A percentile compares a stretch with the other conserved stretches of the same genome.
Conservation (phyloP, 1,284 basidiomycete species). For the Golubevia sp. region DNA sequence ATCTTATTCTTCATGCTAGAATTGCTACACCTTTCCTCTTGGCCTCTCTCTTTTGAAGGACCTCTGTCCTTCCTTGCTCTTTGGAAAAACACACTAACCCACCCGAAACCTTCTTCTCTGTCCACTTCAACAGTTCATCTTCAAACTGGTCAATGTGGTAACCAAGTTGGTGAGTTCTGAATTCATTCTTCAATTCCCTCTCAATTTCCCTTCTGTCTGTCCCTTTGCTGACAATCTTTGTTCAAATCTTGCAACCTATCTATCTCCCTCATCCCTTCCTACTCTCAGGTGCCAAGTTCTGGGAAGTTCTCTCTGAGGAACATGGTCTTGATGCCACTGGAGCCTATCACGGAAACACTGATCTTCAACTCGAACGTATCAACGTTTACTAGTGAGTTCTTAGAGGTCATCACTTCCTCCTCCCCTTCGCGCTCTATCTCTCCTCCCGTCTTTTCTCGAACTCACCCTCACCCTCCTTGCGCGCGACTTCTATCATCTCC, state of each 20-base stretch:
- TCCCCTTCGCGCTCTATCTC: background rate
- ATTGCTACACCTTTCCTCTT: too few species aligned
- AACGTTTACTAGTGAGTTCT: constrained; percentile 52
- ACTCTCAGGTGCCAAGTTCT: constrained; percentile 87
- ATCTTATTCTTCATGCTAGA: too few species aligned
- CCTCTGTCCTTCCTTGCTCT: too few species aligned
- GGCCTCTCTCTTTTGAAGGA: too few species aligned
- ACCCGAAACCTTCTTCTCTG: too few species aligned
- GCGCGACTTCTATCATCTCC: constrained; percentile 7
- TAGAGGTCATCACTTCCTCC: background rate
- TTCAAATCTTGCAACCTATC: constrained; percentile 4
- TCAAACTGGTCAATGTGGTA: constrained; percentile 56
- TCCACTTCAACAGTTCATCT: too few species aligned
- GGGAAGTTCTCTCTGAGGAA: constrained; percentile 95
- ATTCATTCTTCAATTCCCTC: too few species aligned
- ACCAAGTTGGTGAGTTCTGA: constrained; percentile 50
- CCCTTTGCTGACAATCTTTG: constrained; percentile 19
- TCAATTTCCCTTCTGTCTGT: constrained; percentile 8
- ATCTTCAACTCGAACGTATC: constrained; percentile 96
- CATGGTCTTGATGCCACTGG: constrained; percentile 93
- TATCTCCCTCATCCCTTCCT: background rate
- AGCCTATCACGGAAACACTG: constrained; percentile 85
- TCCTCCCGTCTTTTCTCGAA: too few species aligned
- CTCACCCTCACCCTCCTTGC: background rate
- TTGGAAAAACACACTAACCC: too few species aligned